Evolutionary conservation across 1,284 basidiomycete species (phyloP).

Genomic region (Marasmius fiardii): DNA sequence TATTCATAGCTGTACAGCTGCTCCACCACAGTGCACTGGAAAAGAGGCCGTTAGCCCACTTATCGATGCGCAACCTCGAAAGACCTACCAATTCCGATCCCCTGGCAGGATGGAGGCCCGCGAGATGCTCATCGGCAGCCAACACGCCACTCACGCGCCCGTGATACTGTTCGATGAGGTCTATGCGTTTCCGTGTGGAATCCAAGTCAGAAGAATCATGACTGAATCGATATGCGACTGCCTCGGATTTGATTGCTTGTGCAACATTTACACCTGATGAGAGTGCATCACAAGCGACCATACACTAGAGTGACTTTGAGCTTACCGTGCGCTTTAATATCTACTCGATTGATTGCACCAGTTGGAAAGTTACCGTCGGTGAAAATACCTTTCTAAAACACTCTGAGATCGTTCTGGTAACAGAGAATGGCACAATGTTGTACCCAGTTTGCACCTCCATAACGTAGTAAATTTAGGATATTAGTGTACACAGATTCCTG

Average conservation of each 20-base stretch:
- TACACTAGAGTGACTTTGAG: background rate
- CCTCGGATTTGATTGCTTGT: conserved; percentile 16
- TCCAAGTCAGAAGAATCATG: conserved; percentile 8
- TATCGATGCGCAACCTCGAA: background rate
- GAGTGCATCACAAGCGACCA: background rate
- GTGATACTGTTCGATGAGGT: background rate
- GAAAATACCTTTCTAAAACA: conserved; percentile 9
- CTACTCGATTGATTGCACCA: conserved; percentile 9
- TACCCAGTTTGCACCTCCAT: background rate
- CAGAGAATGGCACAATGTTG: background rate
- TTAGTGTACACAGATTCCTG: background rate
- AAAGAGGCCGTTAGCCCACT: background rate
- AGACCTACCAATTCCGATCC: conserved; percentile 13
- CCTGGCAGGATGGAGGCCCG: background rate
- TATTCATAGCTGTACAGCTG: conserved; percentile 16
- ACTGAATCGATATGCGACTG: conserved; percentile 12
- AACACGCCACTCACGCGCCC: background rate
- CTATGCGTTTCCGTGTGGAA: background rate
- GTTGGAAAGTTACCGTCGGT: conserved; percentile 9
- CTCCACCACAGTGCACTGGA: conserved; percentile 17
- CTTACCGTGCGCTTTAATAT: conserved; percentile 12
- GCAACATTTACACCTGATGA: conserved; percentile 11
- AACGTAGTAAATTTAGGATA: background rate
- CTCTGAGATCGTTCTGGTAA: background rate
- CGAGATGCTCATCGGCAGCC: background rate